Base-by-base conservation (phyloP, 176 grass and related monocot species). In the Musa itinerans region DNA sequence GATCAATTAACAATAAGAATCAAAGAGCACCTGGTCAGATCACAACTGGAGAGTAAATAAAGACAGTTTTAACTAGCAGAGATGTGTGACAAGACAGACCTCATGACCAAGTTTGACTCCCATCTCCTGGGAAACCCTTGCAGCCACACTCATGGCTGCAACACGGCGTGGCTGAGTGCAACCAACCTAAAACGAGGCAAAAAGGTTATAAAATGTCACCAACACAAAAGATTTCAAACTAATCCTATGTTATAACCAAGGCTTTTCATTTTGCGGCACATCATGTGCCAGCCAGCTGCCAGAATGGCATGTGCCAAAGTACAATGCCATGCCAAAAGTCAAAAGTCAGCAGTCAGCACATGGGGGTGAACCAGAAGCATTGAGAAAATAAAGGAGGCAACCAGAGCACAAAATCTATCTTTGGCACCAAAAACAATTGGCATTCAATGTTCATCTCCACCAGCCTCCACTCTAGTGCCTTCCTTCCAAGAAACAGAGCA, bases 131-230 rank as follows among this genome's bases (percentile, higher is more conserved):
- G 94, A 84, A 66, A 98, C 90, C 82, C 90, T 88, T 65, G 94
- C 94, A 69, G 94, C 63, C 70, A 98, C 94, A 82, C 94, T 98
- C 90, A 93, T 98, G 14, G 94, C 94, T 68, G 94, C 94, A 76
- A 98, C 94, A 80, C 88, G 94, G 74, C 90, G 86, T 83, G 90
- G 90, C 54, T 93, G 90, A 51, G 94, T 98, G 55, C 94, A 98
- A 73, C 87, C 90, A 73, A 98, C 78, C 94, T 97, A 86, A 70
- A 84, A 49, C 11, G 86, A 70, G 10, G 21, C 3, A 25, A 69
- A 34, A 70, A 74, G 15, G 73, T 19, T 78, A 51, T 65, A 73
- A 73, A 64, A 73, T 26, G 43, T 15, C 50, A 21, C 79, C 34
- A n/a, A 25, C 59, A 54, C 10, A 1, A 51, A 50, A 25, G 7